phyloP scores from a whole-genome alignment of 75 land plant species.

The Larix kaempferi region DNA sequence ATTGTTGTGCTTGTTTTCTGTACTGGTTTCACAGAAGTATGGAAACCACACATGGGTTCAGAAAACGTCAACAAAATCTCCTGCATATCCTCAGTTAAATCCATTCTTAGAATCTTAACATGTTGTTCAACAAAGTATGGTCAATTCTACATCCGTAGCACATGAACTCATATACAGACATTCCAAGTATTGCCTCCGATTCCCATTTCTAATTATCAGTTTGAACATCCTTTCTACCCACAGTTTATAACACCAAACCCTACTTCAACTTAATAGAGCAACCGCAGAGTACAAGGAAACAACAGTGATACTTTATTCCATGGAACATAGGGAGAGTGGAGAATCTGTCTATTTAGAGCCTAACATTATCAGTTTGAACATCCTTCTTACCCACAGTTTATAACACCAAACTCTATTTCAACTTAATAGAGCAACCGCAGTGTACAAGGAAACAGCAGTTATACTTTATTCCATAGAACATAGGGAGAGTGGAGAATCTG shows the following conservation, averaged over 20 bases:
- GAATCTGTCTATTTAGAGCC: not conserved
- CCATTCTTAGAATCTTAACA: slow-evolving; percentile 57
- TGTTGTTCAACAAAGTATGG: not conserved
- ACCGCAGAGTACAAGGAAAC: not conserved
- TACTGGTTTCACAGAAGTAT: slow-evolving; percentile 50
- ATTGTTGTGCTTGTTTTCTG: slow-evolving; percentile 64
- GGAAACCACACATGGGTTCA: slow-evolving; percentile 63
- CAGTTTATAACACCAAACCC: not conserved
- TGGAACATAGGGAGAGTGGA: not conserved
- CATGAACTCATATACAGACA: not conserved
- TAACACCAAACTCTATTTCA: not conserved
- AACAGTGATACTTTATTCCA: not conserved
- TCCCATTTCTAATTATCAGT: not conserved
- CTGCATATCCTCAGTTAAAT: slow-evolving; percentile 79
- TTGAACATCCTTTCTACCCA: not conserved
- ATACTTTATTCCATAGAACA: not conserved
- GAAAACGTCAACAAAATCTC: slow-evolving; percentile 71
- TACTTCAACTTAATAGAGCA: not conserved
- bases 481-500: not conserved
- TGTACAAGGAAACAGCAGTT: not conserved
- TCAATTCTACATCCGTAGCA: not conserved
- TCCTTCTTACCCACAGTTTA: not conserved
- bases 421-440: not conserved
- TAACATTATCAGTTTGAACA: not conserved
- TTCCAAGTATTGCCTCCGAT: not conserved